A percentile compares a stretch with the other conserved stretches of the same genome.
Conservation (phyloP, 768 basidiomycete species). For the Lactifluus pinguis region DNA sequence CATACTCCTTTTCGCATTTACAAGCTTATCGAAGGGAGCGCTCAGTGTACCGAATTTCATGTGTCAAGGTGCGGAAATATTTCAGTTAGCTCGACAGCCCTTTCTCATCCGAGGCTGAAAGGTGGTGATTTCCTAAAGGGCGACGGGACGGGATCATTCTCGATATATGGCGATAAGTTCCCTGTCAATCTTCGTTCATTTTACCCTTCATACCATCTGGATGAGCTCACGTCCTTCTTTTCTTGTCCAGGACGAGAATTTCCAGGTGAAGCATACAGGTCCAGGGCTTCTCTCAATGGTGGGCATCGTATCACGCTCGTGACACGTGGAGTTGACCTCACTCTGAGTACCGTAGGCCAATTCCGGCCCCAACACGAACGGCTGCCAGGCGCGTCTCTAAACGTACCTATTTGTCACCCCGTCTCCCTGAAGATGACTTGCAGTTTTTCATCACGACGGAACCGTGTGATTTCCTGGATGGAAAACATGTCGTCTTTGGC, state of each 20-base stretch:
- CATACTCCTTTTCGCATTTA: not conserved
- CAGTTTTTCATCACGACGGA: slow-evolving; percentile 97
- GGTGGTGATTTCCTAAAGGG: slow-evolving; percentile 92
- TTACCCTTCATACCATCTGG: not conserved
- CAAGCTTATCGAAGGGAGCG: slow-evolving; percentile 13
- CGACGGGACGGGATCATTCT: slow-evolving; percentile 93
- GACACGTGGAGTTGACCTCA: not conserved
- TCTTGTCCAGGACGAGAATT: slow-evolving; percentile 78
- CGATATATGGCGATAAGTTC: slow-evolving; percentile 95
- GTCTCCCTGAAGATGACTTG: not conserved
- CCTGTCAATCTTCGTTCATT: slow-evolving; percentile 42
- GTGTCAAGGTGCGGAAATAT: slow-evolving; percentile 65
- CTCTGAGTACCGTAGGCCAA: slow-evolving; percentile 55
- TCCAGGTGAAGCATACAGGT: slow-evolving; percentile 77
- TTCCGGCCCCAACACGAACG: slow-evolving; percentile 90
- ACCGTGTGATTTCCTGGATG: slow-evolving; percentile 92
- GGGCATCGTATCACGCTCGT: slow-evolving; percentile 11
- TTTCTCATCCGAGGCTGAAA: slow-evolving; percentile 23
- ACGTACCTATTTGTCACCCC: not conserved
- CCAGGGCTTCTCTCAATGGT: slow-evolving; percentile 93
- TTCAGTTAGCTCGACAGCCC: not conserved
- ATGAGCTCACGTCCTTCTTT: not conserved
- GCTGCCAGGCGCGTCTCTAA: slow-evolving; percentile 55
- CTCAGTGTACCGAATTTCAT: slow-evolving; percentile 84
- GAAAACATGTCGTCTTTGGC: slow-evolving; percentile 90